Conservation (phyloP, 495 filamentous ascomycete species). For the Hyphodiscus hymeniophilus region DNA sequence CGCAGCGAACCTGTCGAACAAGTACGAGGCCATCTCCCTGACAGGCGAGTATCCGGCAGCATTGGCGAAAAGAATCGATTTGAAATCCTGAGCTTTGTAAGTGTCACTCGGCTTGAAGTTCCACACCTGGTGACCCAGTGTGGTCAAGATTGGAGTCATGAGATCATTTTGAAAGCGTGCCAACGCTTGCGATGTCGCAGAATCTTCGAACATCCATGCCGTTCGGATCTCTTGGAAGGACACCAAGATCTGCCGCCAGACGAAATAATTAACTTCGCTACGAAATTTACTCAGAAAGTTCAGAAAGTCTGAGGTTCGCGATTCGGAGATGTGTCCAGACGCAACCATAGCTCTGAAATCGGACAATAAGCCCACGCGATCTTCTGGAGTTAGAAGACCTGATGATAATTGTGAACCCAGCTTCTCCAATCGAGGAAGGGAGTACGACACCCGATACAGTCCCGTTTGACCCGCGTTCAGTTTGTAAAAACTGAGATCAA, state of each 20-base stretch:
- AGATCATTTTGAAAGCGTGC: constrained; percentile 73
- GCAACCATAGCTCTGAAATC: constrained; percentile 85
- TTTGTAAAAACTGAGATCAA: constrained; percentile 65
- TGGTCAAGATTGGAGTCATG: constrained; percentile 65
- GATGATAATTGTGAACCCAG: constrained; percentile 73
- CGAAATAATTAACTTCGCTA: constrained; percentile 77
- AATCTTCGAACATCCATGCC: constrained; percentile 85
- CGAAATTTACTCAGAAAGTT: constrained; percentile 79
- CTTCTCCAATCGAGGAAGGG: constrained; percentile 56
- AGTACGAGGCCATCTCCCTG: constrained; percentile 56
- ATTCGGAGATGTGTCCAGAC: constrained; percentile 62
- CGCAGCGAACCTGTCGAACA: constrained; percentile 60
- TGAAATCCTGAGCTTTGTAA: constrained; percentile 82
- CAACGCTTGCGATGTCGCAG: constrained; percentile 60
- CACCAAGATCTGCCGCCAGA: constrained; percentile 84
- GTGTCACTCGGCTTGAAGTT: constrained; percentile 72
- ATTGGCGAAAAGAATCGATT: constrained; percentile 57
- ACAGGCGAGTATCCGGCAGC: constrained; percentile 55
- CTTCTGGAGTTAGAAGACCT: constrained; percentile 79
- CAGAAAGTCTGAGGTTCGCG: constrained; percentile 82
- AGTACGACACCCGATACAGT: constrained; percentile 64
- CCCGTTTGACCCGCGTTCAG: constrained; percentile 68
- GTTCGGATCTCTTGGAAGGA: constrained; percentile 65
- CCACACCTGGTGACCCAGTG: constrained; percentile 88
- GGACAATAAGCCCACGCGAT: constrained; percentile 90